Evolutionary conservation across 2,329 filamentous ascomycete species (phyloP).

Genomic region (Tolypocladium inflatum): DNA sequence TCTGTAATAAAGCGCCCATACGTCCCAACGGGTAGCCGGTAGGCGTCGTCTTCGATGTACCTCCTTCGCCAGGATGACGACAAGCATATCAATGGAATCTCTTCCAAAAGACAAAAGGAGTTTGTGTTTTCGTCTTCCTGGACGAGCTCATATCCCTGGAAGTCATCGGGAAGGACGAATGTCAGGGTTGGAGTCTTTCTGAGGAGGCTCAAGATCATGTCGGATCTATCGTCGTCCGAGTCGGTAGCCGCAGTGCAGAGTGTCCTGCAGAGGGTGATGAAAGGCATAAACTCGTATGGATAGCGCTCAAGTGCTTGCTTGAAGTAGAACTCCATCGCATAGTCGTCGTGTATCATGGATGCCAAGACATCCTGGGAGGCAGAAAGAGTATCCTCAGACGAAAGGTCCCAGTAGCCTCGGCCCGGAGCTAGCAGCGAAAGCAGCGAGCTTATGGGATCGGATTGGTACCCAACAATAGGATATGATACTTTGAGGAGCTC

Average conservation of each 20-base stretch:
- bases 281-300: conserved; percentile 75
- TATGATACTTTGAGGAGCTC: conserved; percentile 62
- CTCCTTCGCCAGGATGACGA: conserved; percentile 34
- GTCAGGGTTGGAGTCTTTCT: conserved; percentile 66
- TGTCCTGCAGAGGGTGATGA: conserved; percentile 61
- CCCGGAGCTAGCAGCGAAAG: conserved; percentile 53
- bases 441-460: conserved; percentile 58
- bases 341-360: conserved; percentile 24
- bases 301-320: conserved; percentile 66
- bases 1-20: conserved; percentile 68
- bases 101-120: conserved; percentile 56
- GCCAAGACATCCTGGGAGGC: conserved; percentile 22
- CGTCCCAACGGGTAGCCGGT: conserved; percentile 57
- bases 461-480: conserved; percentile 60
- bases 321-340: conserved; percentile 50
- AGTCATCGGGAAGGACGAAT: conserved; percentile 61
- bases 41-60: conserved; percentile 36
- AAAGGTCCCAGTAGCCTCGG: conserved; percentile 44
- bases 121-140: conserved; percentile 83
- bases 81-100: conserved; percentile 53
- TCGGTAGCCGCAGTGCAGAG: conserved; percentile 34
- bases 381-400: conserved; percentile 20
- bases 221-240: conserved; percentile 25
- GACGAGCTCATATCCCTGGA: conserved; percentile 66
- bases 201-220: conserved; percentile 53